phyloP scores from a whole-genome alignment of 2,329 filamentous ascomycete species.

The Lachnellula cervina region DNA sequence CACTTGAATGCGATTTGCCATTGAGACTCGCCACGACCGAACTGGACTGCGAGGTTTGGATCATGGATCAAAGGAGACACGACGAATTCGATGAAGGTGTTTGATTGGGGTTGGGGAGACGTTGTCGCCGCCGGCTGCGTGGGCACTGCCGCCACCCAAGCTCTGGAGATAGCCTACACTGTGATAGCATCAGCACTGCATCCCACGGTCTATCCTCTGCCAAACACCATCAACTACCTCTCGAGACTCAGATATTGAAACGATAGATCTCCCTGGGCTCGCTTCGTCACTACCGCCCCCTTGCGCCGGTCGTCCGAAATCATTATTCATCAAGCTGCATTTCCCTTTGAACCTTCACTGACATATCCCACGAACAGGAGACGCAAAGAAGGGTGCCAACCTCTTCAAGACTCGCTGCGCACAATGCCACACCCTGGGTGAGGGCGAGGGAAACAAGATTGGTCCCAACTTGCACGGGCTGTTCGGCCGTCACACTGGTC shows the following conservation, averaged over 20 bases:
- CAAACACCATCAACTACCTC: neutral
- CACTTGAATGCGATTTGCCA: slow-evolving; percentile 12
- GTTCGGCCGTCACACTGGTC: slow-evolving; percentile 92
- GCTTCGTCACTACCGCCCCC: slow-evolving; percentile 3
- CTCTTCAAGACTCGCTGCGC: slow-evolving; percentile 99
- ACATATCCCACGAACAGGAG: slow-evolving; percentile 55
- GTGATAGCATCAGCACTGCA: slow-evolving; percentile 4
- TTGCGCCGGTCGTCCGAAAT: slow-evolving; percentile 10
- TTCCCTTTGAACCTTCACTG: slow-evolving; percentile 23
- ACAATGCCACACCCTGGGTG: slow-evolving; percentile 96
- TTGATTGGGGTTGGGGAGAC: neutral
- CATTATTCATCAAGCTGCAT: neutral
- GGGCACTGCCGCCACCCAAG: slow-evolving; percentile 2
- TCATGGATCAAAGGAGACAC: neutral
- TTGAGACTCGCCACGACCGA: slow-evolving; percentile 1
- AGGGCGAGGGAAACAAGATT: slow-evolving; percentile 92
- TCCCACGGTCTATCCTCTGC: slow-evolving; percentile 1
- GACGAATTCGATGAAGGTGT: neutral
- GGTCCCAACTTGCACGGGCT: slow-evolving; percentile 95
- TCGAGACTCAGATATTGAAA: neutral
- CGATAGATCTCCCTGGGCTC: neutral
- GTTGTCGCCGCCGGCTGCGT: neutral
- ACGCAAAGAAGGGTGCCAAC: slow-evolving; percentile 92
- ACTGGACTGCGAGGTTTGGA: neutral
- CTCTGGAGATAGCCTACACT: neutral